These are phyloP conservation scores for Nannochloris sp. DNA, from an alignment of 139 green algal genomes.

Conservation along the genomic window DNA sequence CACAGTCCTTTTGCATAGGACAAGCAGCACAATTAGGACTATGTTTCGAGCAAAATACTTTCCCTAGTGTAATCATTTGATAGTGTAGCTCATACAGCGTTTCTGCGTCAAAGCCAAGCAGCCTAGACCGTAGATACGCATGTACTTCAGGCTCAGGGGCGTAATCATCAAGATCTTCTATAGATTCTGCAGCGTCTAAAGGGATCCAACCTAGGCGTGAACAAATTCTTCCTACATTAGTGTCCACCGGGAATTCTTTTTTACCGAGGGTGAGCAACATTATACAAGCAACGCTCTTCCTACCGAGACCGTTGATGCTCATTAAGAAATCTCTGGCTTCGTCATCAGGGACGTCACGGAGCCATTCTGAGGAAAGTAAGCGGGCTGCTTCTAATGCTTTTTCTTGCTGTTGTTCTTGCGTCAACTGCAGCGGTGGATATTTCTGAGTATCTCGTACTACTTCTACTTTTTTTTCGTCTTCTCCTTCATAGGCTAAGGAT, in stretches of 20 bases:
- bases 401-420: no score
- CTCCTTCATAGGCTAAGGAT: constrained; percentile 55
- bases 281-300: constrained; percentile 70
- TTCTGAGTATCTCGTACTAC: no score
- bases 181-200: constrained; percentile 24
- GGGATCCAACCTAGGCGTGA: constrained; percentile 52
- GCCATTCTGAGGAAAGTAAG: constrained; percentile 61
- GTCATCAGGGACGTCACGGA: constrained; percentile 36
- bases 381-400: no score
- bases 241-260: constrained; percentile 68
- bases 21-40: constrained; percentile 68
- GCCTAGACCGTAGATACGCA: constrained; percentile 45
- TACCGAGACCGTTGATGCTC: constrained; percentile 51
- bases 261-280: constrained; percentile 50
- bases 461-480: no score
- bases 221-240: constrained; percentile 70
- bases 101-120: constrained; percentile 47
- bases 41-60: constrained; percentile 72
- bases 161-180: constrained; percentile 66
- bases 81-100: constrained; percentile 92
- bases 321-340: constrained; percentile 44
- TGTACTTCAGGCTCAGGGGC: constrained; percentile 65
- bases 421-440: no score
- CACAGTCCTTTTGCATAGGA: constrained; percentile 52
- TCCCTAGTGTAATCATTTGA: constrained; percentile 84